Percentiles rank a stretch among this genome's conserved stretches.
These are phyloP conservation scores for Saraca asoca DNA, from an alignment of 331 rosid species.

Conservation along the genomic window DNA sequence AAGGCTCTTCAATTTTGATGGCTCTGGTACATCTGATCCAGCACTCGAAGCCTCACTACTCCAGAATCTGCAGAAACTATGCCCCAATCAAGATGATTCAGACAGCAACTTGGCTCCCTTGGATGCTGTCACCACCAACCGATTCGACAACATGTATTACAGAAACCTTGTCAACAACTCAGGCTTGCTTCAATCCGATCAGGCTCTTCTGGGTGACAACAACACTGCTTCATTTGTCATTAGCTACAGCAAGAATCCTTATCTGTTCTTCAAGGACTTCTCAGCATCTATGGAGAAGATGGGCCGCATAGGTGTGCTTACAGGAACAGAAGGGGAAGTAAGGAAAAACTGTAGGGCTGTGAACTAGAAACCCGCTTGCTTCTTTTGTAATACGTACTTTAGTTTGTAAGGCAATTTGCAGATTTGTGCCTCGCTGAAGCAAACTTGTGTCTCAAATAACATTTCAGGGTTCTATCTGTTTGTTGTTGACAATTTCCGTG, in stretches of 20 bases:
- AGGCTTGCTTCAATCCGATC: conserved; percentile 78
- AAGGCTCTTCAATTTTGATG: conserved; percentile 67
- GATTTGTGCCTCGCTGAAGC: not conserved
- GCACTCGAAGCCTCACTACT: conserved; percentile 51
- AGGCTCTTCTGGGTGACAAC: conserved; percentile 63
- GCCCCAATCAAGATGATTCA: conserved; percentile 69
- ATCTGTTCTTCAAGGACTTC: conserved; percentile 58
- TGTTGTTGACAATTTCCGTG: too few species aligned
- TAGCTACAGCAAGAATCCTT: conserved; percentile 59
- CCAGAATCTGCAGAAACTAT: conserved; percentile 42
- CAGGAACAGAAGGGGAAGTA: conserved; percentile 66
- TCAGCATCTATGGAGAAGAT: conserved; percentile 68
- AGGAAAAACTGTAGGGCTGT: conserved; percentile 42
- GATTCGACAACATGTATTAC: conserved; percentile 73
- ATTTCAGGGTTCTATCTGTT: too few species aligned
- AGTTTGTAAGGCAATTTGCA: not conserved
- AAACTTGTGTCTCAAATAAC: conserved; percentile 3
- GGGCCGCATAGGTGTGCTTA: conserved; percentile 70
- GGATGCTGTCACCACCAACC: conserved; percentile 50
- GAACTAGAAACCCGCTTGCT: not conserved
- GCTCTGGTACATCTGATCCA: conserved; percentile 76
- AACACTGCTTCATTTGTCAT: conserved; percentile 58
- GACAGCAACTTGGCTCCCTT: conserved; percentile 65
- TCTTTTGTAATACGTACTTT: too few species aligned
- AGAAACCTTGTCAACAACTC: conserved; percentile 60